Base-by-base conservation (phyloP, 2,329 filamentous ascomycete species). In the Claviceps citrina region DNA sequence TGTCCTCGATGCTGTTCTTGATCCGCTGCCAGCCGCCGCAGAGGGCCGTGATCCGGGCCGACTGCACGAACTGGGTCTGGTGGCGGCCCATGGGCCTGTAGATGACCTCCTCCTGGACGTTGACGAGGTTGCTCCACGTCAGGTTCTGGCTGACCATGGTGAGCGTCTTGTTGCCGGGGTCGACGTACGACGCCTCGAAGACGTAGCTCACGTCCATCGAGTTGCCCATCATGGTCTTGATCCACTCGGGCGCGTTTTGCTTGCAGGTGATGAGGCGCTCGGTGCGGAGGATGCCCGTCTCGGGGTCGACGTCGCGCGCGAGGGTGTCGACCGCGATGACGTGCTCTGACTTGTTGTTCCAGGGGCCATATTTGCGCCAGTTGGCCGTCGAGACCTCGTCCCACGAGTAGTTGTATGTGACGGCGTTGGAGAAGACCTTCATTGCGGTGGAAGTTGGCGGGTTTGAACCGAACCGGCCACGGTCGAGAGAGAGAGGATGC, bases 341-440 rank as follows among this genome's bases (percentile, higher is more conserved):
- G 62, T 98, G 91, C 31, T 86, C 84, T n/a, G 84, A 87, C 66
- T 94, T 91, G 61, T 95, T 83, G 68, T 98, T 98, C 89, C 91
- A 96, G 16, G 89, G 89, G 55, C 85, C 93, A 66, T 98, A 98
- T 63, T 98, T 98, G 52, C 79, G 81, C 91, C 91, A 98, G 72
- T 98, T 98, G 58, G 84, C 86, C 12, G 85, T 86, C 20, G 86
- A 94, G 27, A 98, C 91, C 62, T 96, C 89, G 56, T 94, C 85
- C 91, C 91, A 98, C 34, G 89, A 93, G 71, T 98, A 98, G 67
- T 94, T 74, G 66, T 93, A 98, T 45, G 85, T 86, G 63, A 85
- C 84, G 30, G 71, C 69, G 55, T 85, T 93, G 51, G 84, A 84
- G 57, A 96, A 96, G 64, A 96, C 84, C 73, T 93, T 94, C 91